A percentile compares a stretch with the other conserved stretches of the same genome.
Conservation (phyloP, 2,329 filamentous ascomycete species). For the Phialemoniopsis sp. region DNA sequence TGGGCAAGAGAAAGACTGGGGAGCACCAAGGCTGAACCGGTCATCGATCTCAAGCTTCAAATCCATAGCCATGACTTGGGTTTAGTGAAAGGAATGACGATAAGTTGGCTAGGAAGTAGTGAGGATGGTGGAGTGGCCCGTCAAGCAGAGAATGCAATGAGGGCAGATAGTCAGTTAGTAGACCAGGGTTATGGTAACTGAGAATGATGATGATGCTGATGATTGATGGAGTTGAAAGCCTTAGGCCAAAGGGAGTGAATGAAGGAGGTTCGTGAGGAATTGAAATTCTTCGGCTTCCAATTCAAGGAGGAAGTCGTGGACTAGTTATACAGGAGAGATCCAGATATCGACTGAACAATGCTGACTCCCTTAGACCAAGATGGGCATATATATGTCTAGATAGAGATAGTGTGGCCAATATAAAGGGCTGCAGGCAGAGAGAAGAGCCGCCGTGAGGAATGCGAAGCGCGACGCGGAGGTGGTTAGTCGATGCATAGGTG, state of each 20-base stretch:
- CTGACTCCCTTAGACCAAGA: not conserved
- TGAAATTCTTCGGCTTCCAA: not conserved
- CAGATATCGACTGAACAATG: no score
- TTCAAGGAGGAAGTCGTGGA: not conserved
- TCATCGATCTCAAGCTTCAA: slow-evolving; percentile 34
- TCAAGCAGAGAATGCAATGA: slow-evolving; percentile 1
- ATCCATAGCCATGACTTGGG: slow-evolving; percentile 27
- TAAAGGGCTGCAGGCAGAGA: slow-evolving; percentile 2
- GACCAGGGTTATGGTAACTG: no score
- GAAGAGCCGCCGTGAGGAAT: slow-evolving; percentile 3
- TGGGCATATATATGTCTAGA: no score
- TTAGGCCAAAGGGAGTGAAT: no score
- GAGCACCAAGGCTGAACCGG: slow-evolving; percentile 28
- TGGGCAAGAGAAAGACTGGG: slow-evolving; percentile 27
- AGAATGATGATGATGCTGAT: no score
- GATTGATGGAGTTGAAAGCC: no score
- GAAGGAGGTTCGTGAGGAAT: slow-evolving; percentile 2
- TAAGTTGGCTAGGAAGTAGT: slow-evolving; percentile 15
- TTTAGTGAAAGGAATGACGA: slow-evolving; percentile 4
- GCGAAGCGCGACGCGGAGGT: slow-evolving; percentile 2
- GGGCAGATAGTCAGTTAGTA: no score
- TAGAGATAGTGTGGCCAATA: not conserved
- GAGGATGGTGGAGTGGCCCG: slow-evolving; percentile 3
- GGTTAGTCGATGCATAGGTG: not conserved
- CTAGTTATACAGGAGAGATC: not conserved